phyloP scores from a whole-genome alignment of 2,329 filamentous ascomycete species.

The Monosporascus sp. region DNA sequence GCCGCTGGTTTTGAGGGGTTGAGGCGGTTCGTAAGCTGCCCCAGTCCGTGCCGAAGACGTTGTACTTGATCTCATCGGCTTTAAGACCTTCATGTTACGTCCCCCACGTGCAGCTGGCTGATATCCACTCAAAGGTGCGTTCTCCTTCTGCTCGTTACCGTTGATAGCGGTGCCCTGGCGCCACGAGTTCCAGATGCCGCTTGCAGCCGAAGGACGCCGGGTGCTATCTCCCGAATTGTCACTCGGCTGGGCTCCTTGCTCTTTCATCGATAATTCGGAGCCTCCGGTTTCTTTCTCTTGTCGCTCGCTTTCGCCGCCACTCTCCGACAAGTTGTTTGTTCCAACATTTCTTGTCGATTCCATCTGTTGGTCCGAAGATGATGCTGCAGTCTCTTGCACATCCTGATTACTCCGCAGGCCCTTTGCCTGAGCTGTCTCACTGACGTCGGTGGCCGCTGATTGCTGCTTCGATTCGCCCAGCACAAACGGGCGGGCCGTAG shows the following conservation, averaged over 20 bases:
- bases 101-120: slow-evolving; percentile 58
- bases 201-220: slow-evolving; percentile 31
- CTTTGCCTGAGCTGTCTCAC: slow-evolving; percentile 20
- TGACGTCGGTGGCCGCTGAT: slow-evolving; percentile 4
- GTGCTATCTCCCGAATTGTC: slow-evolving; percentile 18
- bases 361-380: slow-evolving; percentile 27
- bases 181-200: slow-evolving; percentile 67
- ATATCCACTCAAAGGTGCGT: slow-evolving; percentile 56
- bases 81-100: slow-evolving; percentile 85
- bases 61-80: slow-evolving; percentile 61
- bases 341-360: slow-evolving; percentile 24
- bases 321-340: slow-evolving; percentile 36
- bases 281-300: slow-evolving; percentile 19
- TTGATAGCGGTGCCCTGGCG: slow-evolving; percentile 48
- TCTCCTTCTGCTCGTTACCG: slow-evolving; percentile 49
- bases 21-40: slow-evolving; percentile 45
- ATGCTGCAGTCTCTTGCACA: slow-evolving; percentile 31
- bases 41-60: slow-evolving; percentile 48
- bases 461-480: slow-evolving; percentile 29
- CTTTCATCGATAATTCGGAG: slow-evolving; percentile 22
- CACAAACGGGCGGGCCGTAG: slow-evolving; percentile 40
- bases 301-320: slow-evolving; percentile 39
- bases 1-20: slow-evolving; percentile 36
- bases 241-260: slow-evolving; percentile 16
- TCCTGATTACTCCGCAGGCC: slow-evolving; percentile 22